phyloP scores from a whole-genome alignment of 257 asterid genomes.

The Anisodus tanguticus region DNA sequence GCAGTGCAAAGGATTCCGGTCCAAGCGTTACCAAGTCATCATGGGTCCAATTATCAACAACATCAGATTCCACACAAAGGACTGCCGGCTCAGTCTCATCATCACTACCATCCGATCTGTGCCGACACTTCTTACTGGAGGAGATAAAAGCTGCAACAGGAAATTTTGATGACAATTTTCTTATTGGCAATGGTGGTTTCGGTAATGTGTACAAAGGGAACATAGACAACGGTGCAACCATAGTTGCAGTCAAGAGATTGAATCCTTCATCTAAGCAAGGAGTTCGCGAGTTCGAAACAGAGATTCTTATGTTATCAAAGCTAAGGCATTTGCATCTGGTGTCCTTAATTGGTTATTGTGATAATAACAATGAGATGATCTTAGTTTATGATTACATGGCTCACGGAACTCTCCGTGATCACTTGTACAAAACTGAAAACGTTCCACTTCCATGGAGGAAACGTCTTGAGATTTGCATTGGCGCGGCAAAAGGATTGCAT shows the following conservation, averaged over 20 bases:
- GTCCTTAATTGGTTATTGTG: conserved; percentile 68
- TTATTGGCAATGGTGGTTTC: conserved; percentile 65
- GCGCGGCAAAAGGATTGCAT: conserved; percentile 66
- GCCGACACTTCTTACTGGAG: conserved; percentile 50
- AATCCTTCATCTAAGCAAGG: conserved; percentile 61
- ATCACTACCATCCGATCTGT: conserved; percentile 40
- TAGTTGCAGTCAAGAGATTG: conserved; percentile 57
- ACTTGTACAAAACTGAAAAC: conserved; percentile 49
- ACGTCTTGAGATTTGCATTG: conserved; percentile 61
- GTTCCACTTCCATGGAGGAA: conserved; percentile 54
- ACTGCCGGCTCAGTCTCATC: conserved; percentile 36
- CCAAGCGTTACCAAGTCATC: conserved; percentile 41
- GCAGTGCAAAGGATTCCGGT: conserved; percentile 37
- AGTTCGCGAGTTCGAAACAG: conserved; percentile 61
- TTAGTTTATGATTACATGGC: conserved; percentile 73
- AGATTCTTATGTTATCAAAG: conserved; percentile 64
- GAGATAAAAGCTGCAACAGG: conserved; percentile 55
- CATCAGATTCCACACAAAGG: conserved; percentile 39
- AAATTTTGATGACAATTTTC: conserved; percentile 44
- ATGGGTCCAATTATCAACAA: conserved; percentile 40
- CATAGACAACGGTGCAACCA: conserved; percentile 41
- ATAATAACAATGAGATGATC: conserved; percentile 65
- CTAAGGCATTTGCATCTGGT: conserved; percentile 67
- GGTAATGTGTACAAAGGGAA: conserved; percentile 64
- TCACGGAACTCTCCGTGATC: conserved; percentile 59